Evolutionary conservation across 225 moss, liverwort and hornwort species (phyloP).

Genomic region (Polytrichum formosum): DNA sequence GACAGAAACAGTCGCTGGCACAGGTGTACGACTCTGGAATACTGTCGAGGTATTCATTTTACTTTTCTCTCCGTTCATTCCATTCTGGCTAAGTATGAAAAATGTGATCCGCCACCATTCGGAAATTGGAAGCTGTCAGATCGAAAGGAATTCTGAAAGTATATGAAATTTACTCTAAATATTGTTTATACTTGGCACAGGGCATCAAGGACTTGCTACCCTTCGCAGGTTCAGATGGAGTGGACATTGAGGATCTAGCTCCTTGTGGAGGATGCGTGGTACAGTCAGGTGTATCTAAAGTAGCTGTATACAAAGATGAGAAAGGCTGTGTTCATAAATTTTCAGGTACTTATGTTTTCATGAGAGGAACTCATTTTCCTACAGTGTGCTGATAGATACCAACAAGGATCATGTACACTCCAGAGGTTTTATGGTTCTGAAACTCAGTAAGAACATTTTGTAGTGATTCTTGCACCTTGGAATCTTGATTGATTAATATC

Average conservation of each 20-base stretch:
- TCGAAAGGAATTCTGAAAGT: neutral
- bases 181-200: conserved; percentile 14
- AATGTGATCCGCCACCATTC: neutral
- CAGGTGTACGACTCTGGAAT: conserved; percentile 34
- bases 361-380: too few relatives aligned
- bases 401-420: too few relatives aligned
- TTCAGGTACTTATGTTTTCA: conserved; percentile 16
- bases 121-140: neutral
- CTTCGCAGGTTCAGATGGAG: conserved; percentile 24
- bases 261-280: conserved; percentile 49
- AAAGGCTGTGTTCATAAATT: conserved; percentile 38
- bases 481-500: too few relatives aligned
- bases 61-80: neutral
- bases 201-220: conserved; percentile 51
- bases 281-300: conserved; percentile 37
- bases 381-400: too few relatives aligned
- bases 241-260: conserved; percentile 50
- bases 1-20: conserved; percentile 25
- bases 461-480: too few relatives aligned
- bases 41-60: conserved; percentile 17
- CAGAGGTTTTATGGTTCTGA: too few relatives aligned
- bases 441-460: too few relatives aligned
- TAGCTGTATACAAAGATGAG: conserved; percentile 55
- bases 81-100: neutral
- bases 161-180: neutral